These are phyloP conservation scores for Manihot esculenta DNA, from an alignment of 441 rosid species.

Conservation along the genomic window DNA sequence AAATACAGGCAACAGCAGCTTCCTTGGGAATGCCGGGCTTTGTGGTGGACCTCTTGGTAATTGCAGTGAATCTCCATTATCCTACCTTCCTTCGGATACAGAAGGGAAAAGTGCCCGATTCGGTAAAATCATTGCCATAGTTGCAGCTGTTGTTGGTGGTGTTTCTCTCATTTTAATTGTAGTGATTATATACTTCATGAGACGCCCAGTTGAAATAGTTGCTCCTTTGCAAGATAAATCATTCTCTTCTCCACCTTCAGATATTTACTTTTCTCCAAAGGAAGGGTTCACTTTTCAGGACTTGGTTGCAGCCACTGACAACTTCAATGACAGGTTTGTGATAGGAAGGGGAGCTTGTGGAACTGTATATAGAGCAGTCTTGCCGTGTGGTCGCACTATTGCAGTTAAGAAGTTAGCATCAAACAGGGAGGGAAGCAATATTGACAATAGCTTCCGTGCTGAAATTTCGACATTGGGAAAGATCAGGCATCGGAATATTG, in stretches of 20 bases:
- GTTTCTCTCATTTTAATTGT: constrained; percentile 63
- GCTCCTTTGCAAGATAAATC: constrained; percentile 51
- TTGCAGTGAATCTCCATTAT: constrained; percentile 45
- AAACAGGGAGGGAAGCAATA: constrained; percentile 64
- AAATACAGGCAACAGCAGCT: constrained; percentile 52
- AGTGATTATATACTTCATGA: constrained; percentile 59
- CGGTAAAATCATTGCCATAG: constrained; percentile 62
- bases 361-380: constrained; percentile 76
- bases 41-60: constrained; percentile 65
- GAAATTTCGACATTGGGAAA: constrained; percentile 86
- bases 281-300: constrained; percentile 83
- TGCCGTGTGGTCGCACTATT: constrained; percentile 55
- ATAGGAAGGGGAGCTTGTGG: constrained; percentile 93
- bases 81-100: constrained; percentile 33
- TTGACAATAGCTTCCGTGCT: constrained; percentile 80
- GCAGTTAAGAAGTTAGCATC: constrained; percentile 89
- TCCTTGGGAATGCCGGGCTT: constrained; percentile 65
- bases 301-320: constrained; percentile 65
- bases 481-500: constrained; percentile 88
- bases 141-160: constrained; percentile 69
- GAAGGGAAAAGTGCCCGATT: constrained; percentile 24
- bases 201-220: constrained; percentile 41
- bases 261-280: constrained; percentile 76
- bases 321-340: constrained; percentile 65
- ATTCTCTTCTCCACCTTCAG: constrained; percentile 42